Percentiles rank a stretch among this genome's conserved stretches.
Evolutionary conservation across 495 filamentous ascomycete genomes (phyloP).

Genomic region (Acidomyces sp.): DNA sequence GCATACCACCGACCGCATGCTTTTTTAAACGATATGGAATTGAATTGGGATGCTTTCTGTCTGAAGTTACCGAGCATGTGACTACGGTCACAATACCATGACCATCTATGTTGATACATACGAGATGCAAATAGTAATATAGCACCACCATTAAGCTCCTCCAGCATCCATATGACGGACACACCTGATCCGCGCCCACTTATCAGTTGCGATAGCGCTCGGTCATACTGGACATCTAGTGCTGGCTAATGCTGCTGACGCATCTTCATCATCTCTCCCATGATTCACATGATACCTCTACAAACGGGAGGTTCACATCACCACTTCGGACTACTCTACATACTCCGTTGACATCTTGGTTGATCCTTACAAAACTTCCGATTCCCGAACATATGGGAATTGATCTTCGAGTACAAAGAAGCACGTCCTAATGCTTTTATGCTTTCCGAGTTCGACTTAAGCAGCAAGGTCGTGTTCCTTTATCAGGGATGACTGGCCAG

Average conservation of each 20-base stretch:
- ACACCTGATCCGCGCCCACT: too few relatives aligned
- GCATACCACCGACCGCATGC: too few relatives aligned
- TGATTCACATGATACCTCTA: not conserved
- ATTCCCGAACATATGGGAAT: constrained; percentile 8
- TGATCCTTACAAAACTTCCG: constrained; percentile 12
- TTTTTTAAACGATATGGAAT: too few relatives aligned
- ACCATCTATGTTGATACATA: too few relatives aligned
- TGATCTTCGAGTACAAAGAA: constrained; percentile 4
- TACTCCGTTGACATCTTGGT: not conserved
- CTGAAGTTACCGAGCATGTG: too few relatives aligned
- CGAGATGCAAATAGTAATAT: too few relatives aligned
- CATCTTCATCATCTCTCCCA: too few relatives aligned
- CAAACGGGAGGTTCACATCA: constrained; percentile 5
- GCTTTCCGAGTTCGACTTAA: constrained; percentile 8
- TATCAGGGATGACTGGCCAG: too few relatives aligned
- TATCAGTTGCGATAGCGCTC: not conserved
- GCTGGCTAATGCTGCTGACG: not conserved
- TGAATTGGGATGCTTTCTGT: too few relatives aligned
- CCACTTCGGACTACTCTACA: constrained; percentile 4
- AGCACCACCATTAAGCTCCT: too few relatives aligned
- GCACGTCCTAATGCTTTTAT: not conserved
- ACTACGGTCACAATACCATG: too few relatives aligned
- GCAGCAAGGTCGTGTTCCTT: constrained; percentile 5
- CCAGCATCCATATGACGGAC: too few relatives aligned
- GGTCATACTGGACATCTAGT: not conserved